Base-by-base conservation (phyloP, 768 basidiomycete genomes). In the Leccinum rimulosum region DNA sequence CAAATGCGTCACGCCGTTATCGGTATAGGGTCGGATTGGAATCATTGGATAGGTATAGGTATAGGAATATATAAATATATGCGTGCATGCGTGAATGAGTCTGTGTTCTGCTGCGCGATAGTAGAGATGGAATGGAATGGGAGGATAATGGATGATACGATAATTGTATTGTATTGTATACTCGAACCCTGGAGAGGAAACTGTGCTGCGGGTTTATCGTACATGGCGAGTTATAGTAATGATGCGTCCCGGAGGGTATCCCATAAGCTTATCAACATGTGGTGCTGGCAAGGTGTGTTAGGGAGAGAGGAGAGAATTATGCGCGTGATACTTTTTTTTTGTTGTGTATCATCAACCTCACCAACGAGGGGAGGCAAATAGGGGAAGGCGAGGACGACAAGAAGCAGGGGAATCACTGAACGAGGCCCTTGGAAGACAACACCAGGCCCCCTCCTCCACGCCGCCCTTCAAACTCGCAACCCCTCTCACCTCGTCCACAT, bases 161-260 rank as follows among this genome's bases (percentile, higher is more conserved):
- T 45, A 45, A 45, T 45, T 45, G 43, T 45, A 45, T 45, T 45
- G 19, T 45, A 40, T 40, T 40, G 38, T n/a, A 19, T 19, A 43
- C 9, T 43, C 15, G 40, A 43, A 43, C 43, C 40, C 43, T 22
- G 43, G 43, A 45, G 43, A 45, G 43, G 43, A 45, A 45, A 19
- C 2, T 19, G 43, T 45, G 19, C 43, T 45, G 43, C 43, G 19
- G 43, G 43, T 45, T 45, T 45, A 45, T 45, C 43, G 11, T 45
- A 45, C 43, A 45, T 45, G 43, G 19, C 4, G 43, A 45, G 43
- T 35, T 45, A 45, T 45, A 33, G 33, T 33, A 22, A 19, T 22
- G 43, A 45, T 19, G 43, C 43, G 50, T 25, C 33, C 50, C 50
- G 40, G 58, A 51, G 57, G 68, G 68, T 64, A 72, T 64, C 62